Percentiles rank a stretch among this genome's conserved stretches.
These are phyloP conservation scores for Metschnikowia picachoensis DNA, from an alignment of 805 yeast species.

Conservation along the genomic window DNA sequence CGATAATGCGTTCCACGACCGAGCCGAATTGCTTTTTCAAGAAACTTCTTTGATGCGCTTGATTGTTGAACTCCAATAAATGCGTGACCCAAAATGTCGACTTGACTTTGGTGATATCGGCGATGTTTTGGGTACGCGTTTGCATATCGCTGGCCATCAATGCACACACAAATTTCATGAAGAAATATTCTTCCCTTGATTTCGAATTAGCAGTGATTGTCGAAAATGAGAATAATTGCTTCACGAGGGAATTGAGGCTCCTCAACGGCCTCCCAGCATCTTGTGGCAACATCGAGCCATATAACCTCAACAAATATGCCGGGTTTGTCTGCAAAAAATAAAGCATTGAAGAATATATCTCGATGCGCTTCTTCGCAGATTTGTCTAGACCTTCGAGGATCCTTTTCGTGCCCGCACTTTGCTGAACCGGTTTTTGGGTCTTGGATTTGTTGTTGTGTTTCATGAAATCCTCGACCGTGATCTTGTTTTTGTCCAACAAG, in stretches of 20 bases:
- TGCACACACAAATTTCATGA: constrained; percentile 53
- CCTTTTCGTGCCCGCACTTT: constrained; percentile 17
- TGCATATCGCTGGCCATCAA: constrained; percentile 42
- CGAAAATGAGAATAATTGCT: constrained; percentile 31
- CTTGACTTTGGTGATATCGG: constrained; percentile 39
- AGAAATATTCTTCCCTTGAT: constrained; percentile 68
- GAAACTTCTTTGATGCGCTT: constrained; percentile 46
- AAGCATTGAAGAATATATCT: constrained; percentile 71
- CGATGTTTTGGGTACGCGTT: constrained; percentile 22
- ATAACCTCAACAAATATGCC: constrained; percentile 57
- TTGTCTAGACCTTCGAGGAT: constrained; percentile 33
- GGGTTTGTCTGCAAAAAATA: constrained; percentile 85
- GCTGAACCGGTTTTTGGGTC: constrained; percentile 19
- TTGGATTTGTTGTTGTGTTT: constrained; percentile 36
- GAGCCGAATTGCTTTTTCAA: constrained; percentile 40
- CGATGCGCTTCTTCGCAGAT: constrained; percentile 50
- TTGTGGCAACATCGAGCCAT: constrained; percentile 29
- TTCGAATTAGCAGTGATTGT: constrained; percentile 29
- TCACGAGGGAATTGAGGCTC: constrained; percentile 23
- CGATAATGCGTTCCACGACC: constrained; percentile 34
- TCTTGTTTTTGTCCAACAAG: constrained; percentile 71
- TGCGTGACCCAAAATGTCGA: constrained; percentile 43
- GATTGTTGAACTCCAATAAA: constrained; percentile 41
- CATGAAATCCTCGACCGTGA: constrained; percentile 70
- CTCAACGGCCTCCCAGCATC: constrained; percentile 12